Evolutionary conservation across 2,329 filamentous ascomycete genomes (phyloP).

Genomic region (Hansfordia pulvinata): DNA sequence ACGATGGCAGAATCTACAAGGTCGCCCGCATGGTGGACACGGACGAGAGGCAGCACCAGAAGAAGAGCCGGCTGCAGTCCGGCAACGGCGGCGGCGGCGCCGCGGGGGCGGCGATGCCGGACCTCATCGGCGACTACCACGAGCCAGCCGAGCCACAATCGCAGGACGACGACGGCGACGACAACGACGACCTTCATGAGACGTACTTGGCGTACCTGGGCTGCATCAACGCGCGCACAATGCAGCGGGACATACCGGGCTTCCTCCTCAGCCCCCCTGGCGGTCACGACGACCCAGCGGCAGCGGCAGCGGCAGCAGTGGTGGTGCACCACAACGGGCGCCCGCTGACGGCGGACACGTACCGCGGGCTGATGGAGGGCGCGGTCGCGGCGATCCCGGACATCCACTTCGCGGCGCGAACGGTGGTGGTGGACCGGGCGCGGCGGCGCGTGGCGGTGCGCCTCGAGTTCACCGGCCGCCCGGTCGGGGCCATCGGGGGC

Average conservation of each 20-base stretch:
- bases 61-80: no score
- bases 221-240: slow-evolving; percentile 17
- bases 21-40: slow-evolving; percentile 6
- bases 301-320: no score
- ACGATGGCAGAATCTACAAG: no score
- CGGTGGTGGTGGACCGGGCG: slow-evolving; percentile 16
- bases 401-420: slow-evolving; percentile 6
- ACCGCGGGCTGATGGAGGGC: slow-evolving; percentile 14
- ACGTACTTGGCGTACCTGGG: slow-evolving; percentile 16
- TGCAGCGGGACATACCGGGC: slow-evolving; percentile 9
- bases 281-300: no score
- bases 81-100: no score
- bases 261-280: slow-evolving; percentile 15
- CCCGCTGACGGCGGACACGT: slow-evolving; percentile 10
- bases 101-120: slow-evolving; percentile 3
- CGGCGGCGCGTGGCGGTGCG: slow-evolving; percentile 17
- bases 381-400: slow-evolving; percentile 14
- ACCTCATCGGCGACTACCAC: slow-evolving; percentile 7
- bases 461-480: slow-evolving; percentile 17
- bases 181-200: slow-evolving; percentile 7
- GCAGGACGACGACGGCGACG: slow-evolving; percentile 5
- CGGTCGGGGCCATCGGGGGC: slow-evolving; percentile 12
- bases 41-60: slow-evolving; percentile 7
- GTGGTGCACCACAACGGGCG: slow-evolving; percentile 17
- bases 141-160: no score